A percentile compares a stretch with the other conserved stretches of the same genome.
These are phyloP conservation scores for Lasiodiplodia sp. DNA, from an alignment of 2,329 filamentous ascomycete species.

Conservation along the genomic window DNA sequence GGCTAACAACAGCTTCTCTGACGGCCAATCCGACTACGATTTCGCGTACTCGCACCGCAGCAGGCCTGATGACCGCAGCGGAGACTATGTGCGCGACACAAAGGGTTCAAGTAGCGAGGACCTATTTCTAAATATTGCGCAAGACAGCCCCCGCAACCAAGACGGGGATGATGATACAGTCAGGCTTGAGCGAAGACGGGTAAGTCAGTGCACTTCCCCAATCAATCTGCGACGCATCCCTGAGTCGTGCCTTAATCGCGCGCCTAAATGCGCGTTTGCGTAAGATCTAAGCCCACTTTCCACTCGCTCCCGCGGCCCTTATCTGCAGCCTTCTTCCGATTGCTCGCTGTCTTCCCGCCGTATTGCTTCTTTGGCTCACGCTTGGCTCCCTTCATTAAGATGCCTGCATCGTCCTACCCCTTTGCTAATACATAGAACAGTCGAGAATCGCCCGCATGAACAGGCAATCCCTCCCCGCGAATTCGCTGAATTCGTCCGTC, in stretches of 20 bases:
- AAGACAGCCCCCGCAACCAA: conserved; percentile 41
- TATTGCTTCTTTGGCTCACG: conserved; percentile 19
- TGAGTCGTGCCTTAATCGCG: conserved; percentile 27
- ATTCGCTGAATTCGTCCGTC: conserved; percentile 37
- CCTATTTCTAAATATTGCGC: conserved; percentile 52
- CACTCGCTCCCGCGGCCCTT: conserved; percentile 9
- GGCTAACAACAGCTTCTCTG: conserved; percentile 35
- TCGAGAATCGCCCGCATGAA: conserved; percentile 47
- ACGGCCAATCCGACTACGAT: conserved; percentile 42
- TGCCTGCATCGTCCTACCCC: conserved; percentile 5
- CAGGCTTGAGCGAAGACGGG: conserved; percentile 42
- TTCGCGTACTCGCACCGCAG: conserved; percentile 41
- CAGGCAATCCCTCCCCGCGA: conserved; percentile 45
- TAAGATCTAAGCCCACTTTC: conserved; percentile 23
- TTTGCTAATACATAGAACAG: conserved; percentile 32
- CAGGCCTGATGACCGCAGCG: conserved; percentile 23
- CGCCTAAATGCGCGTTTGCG: conserved; percentile 25
- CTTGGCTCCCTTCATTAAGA: conserved; percentile 26
- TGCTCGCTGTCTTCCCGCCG: background rate
- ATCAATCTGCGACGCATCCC: conserved; percentile 24
- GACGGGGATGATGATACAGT: conserved; percentile 37
- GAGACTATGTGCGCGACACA: conserved; percentile 17
- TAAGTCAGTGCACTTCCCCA: conserved; percentile 35
- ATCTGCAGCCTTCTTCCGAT: conserved; percentile 24
- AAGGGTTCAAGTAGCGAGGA: conserved; percentile 41